These are phyloP conservation scores for Alternaria infectoria DNA, from an alignment of 2,329 filamentous ascomycete species.

Conservation along the genomic window DNA sequence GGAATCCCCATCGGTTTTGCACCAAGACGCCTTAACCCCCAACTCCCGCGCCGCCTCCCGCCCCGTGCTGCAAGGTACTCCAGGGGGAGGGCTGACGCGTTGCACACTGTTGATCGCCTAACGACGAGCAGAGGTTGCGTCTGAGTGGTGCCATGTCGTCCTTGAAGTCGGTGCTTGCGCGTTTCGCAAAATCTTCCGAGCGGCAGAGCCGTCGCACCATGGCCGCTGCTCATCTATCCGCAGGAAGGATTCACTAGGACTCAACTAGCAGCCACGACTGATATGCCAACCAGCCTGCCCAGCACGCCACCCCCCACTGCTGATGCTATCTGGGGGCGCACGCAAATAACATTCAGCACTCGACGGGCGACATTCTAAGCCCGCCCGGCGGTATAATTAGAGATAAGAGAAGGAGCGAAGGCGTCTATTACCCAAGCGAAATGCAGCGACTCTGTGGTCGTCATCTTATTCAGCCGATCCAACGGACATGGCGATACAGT, in stretches of 20 bases:
- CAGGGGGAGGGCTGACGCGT: slow-evolving; percentile 9
- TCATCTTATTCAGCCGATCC: slow-evolving; percentile 2
- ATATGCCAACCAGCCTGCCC: neutral
- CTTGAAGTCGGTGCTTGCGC: neutral
- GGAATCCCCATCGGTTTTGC: slow-evolving; percentile 12
- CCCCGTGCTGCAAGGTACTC: slow-evolving; percentile 8
- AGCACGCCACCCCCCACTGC: neutral
- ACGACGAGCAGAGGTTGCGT: neutral
- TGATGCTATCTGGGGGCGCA: neutral
- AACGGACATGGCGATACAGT: neutral
- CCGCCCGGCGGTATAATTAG: slow-evolving; percentile 1
- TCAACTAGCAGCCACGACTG: neutral
- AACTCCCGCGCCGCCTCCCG: slow-evolving; percentile 6
- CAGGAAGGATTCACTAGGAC: neutral
- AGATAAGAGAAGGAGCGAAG: slow-evolving; percentile 5
- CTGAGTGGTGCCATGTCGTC: slow-evolving; percentile 2
- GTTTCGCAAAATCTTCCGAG: slow-evolving; percentile 20
- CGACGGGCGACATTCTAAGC: neutral
- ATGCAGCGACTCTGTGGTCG: neutral
- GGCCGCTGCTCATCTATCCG: slow-evolving; percentile 13
- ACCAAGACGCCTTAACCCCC: slow-evolving; percentile 1
- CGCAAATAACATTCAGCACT: neutral
- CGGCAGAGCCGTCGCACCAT: slow-evolving; percentile 19
- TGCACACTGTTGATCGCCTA: slow-evolving; percentile 10
- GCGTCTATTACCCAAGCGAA: neutral